phyloP scores from a whole-genome alignment of 495 filamentous ascomycete species.

The Aspergillus sparsus region DNA sequence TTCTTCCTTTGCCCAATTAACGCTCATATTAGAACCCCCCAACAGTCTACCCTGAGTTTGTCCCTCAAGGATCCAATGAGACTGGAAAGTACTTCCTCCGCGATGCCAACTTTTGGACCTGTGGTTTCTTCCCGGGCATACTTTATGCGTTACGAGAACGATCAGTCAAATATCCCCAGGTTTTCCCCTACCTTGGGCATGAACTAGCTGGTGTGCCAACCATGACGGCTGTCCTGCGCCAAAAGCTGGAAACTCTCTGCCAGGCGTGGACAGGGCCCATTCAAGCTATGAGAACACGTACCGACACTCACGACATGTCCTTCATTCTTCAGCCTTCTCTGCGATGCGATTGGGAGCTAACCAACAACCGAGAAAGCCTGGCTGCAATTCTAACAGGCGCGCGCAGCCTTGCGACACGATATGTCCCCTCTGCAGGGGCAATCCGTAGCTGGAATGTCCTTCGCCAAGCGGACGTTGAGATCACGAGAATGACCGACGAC shows the following conservation, averaged over 20 bases:
- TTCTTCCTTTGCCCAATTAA: not conserved
- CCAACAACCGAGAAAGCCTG: conserved; percentile 28
- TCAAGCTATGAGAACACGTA: conserved; percentile 20
- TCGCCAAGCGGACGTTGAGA: conserved; percentile 9
- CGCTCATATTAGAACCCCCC: conserved; percentile 4
- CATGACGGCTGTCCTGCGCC: not conserved
- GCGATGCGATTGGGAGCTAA: conserved; percentile 33
- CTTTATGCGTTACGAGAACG: conserved; percentile 16
- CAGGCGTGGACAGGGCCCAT: conserved; percentile 9
- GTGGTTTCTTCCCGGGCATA: conserved; percentile 21
- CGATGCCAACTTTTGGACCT: conserved; percentile 17
- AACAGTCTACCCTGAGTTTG: conserved; percentile 12
- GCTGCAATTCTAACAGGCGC: conserved; percentile 35
- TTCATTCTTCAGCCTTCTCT: conserved; percentile 39
- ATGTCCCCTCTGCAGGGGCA: conserved; percentile 32
- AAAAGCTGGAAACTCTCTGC: conserved; percentile 13
- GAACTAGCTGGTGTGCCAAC: not conserved
- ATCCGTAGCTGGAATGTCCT: conserved; percentile 43
- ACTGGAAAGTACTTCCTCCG: conserved; percentile 10
- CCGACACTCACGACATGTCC: conserved; percentile 44
- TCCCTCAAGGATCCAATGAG: conserved; percentile 2
- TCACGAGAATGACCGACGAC: conserved; percentile 24
- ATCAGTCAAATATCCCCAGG: conserved; percentile 11
- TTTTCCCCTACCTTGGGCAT: conserved; percentile 6
- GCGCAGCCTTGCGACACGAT: conserved; percentile 37